Conservation (phyloP, 352 stramenopile genomes). For the Globisporangium heterothallicum region DNA sequence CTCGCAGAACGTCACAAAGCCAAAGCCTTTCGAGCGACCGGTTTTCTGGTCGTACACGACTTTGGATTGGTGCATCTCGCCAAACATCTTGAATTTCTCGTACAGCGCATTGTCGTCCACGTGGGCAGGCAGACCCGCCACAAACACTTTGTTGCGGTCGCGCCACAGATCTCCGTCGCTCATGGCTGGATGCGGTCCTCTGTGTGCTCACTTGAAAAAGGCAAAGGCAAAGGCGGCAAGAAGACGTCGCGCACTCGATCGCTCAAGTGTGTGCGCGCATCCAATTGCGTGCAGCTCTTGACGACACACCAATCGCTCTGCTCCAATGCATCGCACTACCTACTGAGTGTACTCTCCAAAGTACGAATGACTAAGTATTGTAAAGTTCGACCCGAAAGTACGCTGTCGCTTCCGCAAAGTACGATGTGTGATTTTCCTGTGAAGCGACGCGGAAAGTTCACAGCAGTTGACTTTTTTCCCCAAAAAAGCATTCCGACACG, state of each 20-base stretch:
- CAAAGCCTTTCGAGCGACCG: slow-evolving; percentile 66
- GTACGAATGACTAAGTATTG: background rate
- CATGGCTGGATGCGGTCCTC: no score
- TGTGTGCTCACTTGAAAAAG: no score
- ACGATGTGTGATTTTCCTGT: no score
- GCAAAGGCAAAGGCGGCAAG: no score
- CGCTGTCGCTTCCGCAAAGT: no score
- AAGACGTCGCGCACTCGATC: no score
- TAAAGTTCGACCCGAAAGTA: no score
- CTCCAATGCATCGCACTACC: background rate
- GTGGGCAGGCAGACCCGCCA: slow-evolving; percentile 57
- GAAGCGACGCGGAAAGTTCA: no score
- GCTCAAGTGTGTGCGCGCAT: no score
- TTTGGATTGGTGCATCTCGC: slow-evolving; percentile 84
- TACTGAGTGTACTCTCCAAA: background rate
- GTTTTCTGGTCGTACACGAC: slow-evolving; percentile 73
- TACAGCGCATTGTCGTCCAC: slow-evolving; percentile 66
- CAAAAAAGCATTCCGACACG: no score
- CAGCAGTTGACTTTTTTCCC: no score
- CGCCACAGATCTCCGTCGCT: slow-evolving; percentile 68
- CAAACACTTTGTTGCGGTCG: slow-evolving; percentile 86
- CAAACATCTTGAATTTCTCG: slow-evolving; percentile 68
- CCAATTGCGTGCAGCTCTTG: background rate
- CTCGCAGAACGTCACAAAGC: slow-evolving; percentile 79
- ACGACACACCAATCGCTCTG: background rate